Base-by-base conservation (phyloP, 2,329 filamentous ascomycete species). In the Emydomyces testavorans region DNA sequence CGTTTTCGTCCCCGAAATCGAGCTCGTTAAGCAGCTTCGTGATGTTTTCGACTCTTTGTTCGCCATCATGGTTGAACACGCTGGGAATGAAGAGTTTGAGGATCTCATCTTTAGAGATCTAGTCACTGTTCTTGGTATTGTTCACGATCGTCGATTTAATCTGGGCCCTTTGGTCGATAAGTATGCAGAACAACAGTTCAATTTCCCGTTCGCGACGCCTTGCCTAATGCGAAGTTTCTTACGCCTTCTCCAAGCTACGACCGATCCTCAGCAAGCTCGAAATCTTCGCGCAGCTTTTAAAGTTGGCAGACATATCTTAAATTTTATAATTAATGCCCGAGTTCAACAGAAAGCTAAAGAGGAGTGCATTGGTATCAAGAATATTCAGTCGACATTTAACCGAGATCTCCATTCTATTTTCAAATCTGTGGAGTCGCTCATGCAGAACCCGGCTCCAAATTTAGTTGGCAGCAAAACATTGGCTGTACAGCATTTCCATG, bases 381-480 rank as follows among this genome's bases (percentile, higher is more conserved):
- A 79, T 45, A 69, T 74, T 20, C 71, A 76, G 51, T 79, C 79
- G 2, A 82, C 79, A 2, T 95, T 98, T 62, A 86, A 82, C 39
- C 78, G 86, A 52, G 85, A 95, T 57, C 69, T 96, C 49, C 81
- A 86, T 52, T 80, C 77, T 28, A 87, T 96, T 31, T 96, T 96
- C 71, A 89, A 88, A 61, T 84, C 86, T 1, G 73, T 98, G 20
- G 88, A 96, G 65, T 74, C 77, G 13, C 78, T 98, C 67, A 95
- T 98, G 86, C 80, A 82, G 51, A 94, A 87, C 62, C 74, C 80
- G 1, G 84, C 87, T 2, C 85, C 92, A 0, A 81, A 89, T 15
- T 71, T 96, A 20, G 85, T 96, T 11, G 92, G 92, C 28, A 96
- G 85, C 53, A 94, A 98, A 67, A 96, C 92, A 0, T 71, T 98